Evolutionary conservation across 768 basidiomycete species (phyloP).

Genomic region (Lactarius tabidus): DNA sequence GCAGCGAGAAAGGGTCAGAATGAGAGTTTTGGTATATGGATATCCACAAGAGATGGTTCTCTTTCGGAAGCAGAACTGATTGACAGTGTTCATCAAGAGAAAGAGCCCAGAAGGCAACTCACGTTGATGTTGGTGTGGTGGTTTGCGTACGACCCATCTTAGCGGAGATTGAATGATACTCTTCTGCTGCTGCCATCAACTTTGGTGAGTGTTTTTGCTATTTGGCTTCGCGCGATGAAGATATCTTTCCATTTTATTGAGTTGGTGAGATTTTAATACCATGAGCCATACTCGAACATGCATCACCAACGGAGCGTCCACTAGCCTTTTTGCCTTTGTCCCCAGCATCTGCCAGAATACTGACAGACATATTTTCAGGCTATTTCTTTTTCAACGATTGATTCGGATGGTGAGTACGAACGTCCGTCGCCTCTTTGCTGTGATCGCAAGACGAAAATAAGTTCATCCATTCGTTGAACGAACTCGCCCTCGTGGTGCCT

Average conservation of each 20-base stretch:
- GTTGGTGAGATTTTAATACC: constrained; percentile 24
- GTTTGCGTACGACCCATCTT: neutral
- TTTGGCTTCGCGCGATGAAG: constrained; percentile 21
- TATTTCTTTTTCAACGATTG: neutral
- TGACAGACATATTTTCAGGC: neutral
- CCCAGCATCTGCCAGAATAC: neutral
- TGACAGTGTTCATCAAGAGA: constrained; percentile 20
- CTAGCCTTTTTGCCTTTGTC: neutral
- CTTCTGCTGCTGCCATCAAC: neutral
- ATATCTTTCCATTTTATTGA: constrained; percentile 26
- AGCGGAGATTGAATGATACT: neutral
- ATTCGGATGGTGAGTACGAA: constrained; percentile 3
- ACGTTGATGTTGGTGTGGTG: constrained; percentile 1
- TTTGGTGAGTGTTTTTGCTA: constrained; percentile 15
- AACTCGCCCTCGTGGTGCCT: constrained; percentile 12
- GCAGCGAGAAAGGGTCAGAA: constrained; percentile 12
- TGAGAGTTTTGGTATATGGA: constrained; percentile 16
- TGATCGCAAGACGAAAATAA: constrained; percentile 24
- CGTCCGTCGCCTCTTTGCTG: neutral
- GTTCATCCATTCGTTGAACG: constrained; percentile 29
- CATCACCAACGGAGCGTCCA: constrained; percentile 28
- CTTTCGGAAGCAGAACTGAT: constrained; percentile 30
- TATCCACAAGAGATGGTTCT: constrained; percentile 27
- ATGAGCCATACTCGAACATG: constrained; percentile 29
- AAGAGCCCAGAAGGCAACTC: neutral